Base-by-base conservation (phyloP, 768 basidiomycete genomes). In the Xerocomellus amylosporus region DNA sequence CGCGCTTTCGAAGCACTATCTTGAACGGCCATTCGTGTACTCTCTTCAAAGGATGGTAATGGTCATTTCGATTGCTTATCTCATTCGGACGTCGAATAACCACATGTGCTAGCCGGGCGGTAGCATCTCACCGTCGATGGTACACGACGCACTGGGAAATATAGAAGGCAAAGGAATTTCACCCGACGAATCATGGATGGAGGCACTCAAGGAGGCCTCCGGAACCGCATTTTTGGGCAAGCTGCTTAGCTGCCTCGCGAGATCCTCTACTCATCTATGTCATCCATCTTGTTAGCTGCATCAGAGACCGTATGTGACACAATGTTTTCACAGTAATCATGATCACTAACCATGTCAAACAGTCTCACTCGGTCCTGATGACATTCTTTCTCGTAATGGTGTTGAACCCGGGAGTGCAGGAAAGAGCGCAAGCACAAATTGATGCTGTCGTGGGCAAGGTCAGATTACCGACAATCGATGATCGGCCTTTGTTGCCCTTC, bases 401-500 rank as follows among this genome's bases (percentile, higher is more conserved):
- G 4, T 17, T 55, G 46, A 17, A 51, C 36, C 56, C 61, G 28
- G 54, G 13, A n/a, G 54, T 34, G 6, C 63, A 64, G 24, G 49
- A 46, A 37, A 52, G 33, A 7, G 50, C 42, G 0, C 50, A 55
- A 8, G 41, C 51, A 9, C 37, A 53, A 28, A 57, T 60, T 2
- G 56, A 65, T 39, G 12, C 46, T 8, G 51, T 65, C 0, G 55
- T 64, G 10, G 56, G 60, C 24, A 64, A 49, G 31, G 37, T 22
- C 19, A 50, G 55, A 8, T 42, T 65, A 1, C 61, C 58, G 17
- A 51, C 36, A 8, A 53, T 55, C 20, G 49, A 60, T 6, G 56
- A 66, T 45, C 43, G 51, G 43, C 31, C 47, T 4, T 41, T 36
- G 14, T 53, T 77, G n/a, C 74, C 73, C 3, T 75, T 74, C 45